Evolutionary conservation across 2,329 filamentous ascomycete species (phyloP), one percentile per base, ranked within the genome.

Genomic region (Sarocladium kiliense): DNA sequence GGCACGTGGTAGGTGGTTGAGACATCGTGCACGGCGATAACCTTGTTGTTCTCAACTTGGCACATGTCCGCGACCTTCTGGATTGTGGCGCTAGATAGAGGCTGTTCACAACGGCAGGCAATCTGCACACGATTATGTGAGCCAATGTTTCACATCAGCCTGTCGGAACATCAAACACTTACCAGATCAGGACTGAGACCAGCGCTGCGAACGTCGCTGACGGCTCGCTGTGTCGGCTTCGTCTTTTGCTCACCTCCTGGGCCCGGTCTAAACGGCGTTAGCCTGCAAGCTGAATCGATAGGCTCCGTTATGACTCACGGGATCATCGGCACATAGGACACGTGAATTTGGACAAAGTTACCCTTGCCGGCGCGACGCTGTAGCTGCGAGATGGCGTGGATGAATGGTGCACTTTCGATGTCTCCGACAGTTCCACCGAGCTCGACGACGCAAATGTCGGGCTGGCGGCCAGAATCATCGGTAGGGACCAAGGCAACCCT

Each of bases 1-100:
- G 94, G 94, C 2, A 97, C 93, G 61, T 96, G 92, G 73, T 99
- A 99, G 54, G 89, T 95, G 12, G 91, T 91, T 19, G 86, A 79
- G 72, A 97, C 90, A 69, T 97, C 88, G 62, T 88, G 87, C 11
- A 99, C 92, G n/a, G 84, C 88, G 59, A 97, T 77, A 42, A 97
- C 91, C 67, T 97, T 91, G 61, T 91, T 81, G 11, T 81, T 74
- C 54, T 95, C 89, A 49, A 97, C 87, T 67, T 96, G 90, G 71
- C 93, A 97, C 73, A 87, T 90, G 65, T 84, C 83, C 58, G 93
- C 91, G 59, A 99, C 91, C 76, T 99, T 97, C 59, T 87, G 80
- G 51, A 93, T 85, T 1, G 91, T 93, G 9, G 76, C 74, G 36
- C 84, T 77, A 49, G 90, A 86, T 6, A 97, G 82, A 12, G 86